Evolutionary conservation across 1,284 basidiomycete genomes (phyloP).

Genomic region (Cryptococcus sp.): DNA sequence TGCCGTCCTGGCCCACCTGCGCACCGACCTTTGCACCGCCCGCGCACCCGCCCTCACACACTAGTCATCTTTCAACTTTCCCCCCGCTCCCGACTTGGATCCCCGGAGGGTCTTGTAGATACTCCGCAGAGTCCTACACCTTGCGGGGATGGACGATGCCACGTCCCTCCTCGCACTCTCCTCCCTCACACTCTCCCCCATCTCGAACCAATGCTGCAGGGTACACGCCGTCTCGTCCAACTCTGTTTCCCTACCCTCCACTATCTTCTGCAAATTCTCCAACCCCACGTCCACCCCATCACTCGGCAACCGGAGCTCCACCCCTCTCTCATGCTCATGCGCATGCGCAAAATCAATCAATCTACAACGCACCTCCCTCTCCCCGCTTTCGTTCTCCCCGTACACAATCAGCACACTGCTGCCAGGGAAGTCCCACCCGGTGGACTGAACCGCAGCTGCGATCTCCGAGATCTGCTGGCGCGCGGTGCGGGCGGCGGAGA

Average conservation of each 20-base stretch:
- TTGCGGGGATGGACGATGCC: not conserved
- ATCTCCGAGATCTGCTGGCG: not conserved
- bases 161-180: not conserved
- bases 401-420: conserved; percentile 1
- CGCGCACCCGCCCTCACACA: too few relatives aligned
- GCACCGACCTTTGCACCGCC: too few relatives aligned
- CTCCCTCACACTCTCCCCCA: not conserved
- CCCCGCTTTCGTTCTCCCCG: not conserved
- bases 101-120: too few relatives aligned
- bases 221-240: too few relatives aligned
- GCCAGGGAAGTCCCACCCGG: conserved; percentile 5
- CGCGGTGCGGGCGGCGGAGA: not conserved
- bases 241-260: not conserved
- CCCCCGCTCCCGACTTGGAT: too few relatives aligned
- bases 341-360: conserved; percentile 9
- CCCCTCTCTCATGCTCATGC: not conserved
- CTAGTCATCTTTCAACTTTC: too few relatives aligned
- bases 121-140: too few relatives aligned
- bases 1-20: not conserved
- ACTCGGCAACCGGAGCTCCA: not conserved
- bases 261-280: not conserved
- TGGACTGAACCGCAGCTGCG: not conserved
- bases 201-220: too few relatives aligned
- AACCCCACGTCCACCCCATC: conserved; percentile 2
- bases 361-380: not conserved